Conservation (phyloP, 2,329 filamentous ascomycete genomes). For the Cryoendolithus antarcticus region DNA sequence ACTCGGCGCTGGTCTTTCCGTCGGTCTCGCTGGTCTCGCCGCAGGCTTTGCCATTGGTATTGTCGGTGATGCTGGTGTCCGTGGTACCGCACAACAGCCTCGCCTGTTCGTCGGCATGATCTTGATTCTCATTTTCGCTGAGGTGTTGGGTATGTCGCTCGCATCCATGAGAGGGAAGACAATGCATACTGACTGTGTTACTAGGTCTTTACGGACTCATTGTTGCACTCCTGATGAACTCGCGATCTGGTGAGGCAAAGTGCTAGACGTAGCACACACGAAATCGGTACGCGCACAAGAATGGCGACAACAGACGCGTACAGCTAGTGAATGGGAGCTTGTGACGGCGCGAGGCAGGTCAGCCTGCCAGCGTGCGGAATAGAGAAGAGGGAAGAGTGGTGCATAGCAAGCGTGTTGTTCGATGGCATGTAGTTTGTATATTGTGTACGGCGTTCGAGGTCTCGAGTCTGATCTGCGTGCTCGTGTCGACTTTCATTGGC, state of each 20-base stretch:
- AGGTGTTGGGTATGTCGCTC: slow-evolving; percentile 72
- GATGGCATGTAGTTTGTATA: slow-evolving; percentile 11
- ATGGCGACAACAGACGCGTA: slow-evolving; percentile 13
- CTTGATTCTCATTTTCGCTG: slow-evolving; percentile 97
- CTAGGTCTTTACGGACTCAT: slow-evolving; percentile 97
- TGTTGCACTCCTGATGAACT: slow-evolving; percentile 99
- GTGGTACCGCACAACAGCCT: slow-evolving; percentile 73
- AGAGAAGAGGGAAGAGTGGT: slow-evolving; percentile 1
- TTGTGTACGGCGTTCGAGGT: too few species aligned
- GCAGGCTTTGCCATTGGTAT: slow-evolving; percentile 40
- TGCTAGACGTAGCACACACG: slow-evolving; percentile 38
- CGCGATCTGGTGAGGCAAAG: slow-evolving; percentile 54
- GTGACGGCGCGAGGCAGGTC: too few species aligned
- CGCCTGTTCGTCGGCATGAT: slow-evolving; percentile 95
- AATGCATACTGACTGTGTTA: slow-evolving; percentile 1
- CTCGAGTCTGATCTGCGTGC: too few species aligned
- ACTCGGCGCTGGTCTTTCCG: slow-evolving; percentile 40
- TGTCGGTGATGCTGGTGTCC: slow-evolving; percentile 69
- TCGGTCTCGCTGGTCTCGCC: slow-evolving; percentile 30
- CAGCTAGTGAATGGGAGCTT: not conserved
- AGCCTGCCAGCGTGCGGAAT: not conserved
- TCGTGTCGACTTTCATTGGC: not conserved
- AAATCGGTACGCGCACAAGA: slow-evolving; percentile 2
- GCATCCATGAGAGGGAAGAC: not conserved
- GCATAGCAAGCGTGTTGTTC: slow-evolving; percentile 3